Base-by-base conservation (phyloP, 768 basidiomycete species). In the Amanita phalloides region DNA sequence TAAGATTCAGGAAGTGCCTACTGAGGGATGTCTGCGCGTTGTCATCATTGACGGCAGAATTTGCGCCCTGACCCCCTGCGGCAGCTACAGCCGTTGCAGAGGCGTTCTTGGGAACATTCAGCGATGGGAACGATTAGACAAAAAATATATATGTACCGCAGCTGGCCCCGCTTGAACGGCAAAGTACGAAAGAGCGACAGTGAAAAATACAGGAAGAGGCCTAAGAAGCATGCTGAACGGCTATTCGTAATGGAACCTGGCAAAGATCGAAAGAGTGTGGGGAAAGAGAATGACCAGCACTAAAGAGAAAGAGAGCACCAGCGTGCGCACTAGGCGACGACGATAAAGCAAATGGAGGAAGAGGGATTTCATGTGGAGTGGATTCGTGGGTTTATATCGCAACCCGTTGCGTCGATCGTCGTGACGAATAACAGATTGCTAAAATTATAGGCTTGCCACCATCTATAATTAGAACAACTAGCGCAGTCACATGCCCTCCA, bases 11-110 rank as follows among this genome's bases (percentile, higher is more conserved):
- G 38, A 39, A 9, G 47, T 30, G 59, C 64, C 11, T 55, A 69
- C 68, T 71, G 46, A 71, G 49, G 14, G 71, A 71, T 6, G 61
- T 65, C 58, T 76, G 75, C 17, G 67, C 58, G 58, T 70, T 64
- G 3, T 45, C 51, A 55, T 51, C 47, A 33, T 70, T 65, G 4
- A 55, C 64, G 23, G 43, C 52, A 55, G 54, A 47, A 33, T 28
- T 32, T 25, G 44, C 45, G 28, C 36, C 36, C 25, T 45, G 14
- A 32, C 30, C 30, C 10, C 1, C 30, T 32, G 30, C 30, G 7
- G 30, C 30, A 30, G 30, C 30, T 30, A 8, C 30, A 30, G 30
- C 30, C 30, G 30, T 10, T 1, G 0, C 28, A 28, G 28, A 28
- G 1, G 28, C 28, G 30, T 32, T 32, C 30, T 32, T 32, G 17